Conservation (phyloP, 1,139 yeast species). For the Fermentozyma sake region DNA sequence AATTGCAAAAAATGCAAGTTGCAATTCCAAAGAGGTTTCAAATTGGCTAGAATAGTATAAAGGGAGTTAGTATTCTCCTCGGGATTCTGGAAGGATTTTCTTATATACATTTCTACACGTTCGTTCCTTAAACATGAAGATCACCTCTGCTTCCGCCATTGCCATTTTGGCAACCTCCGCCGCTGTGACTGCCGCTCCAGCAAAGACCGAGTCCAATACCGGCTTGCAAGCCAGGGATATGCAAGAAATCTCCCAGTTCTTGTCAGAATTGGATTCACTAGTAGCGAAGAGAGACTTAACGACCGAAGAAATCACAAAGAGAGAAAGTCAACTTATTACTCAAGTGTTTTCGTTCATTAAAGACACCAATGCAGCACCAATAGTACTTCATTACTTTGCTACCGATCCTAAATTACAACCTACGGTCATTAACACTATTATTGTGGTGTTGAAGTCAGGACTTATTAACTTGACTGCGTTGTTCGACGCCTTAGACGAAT, state of each 20-base stretch:
- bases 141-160: constrained; percentile 23
- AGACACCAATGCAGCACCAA: constrained; percentile 37
- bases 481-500: constrained; percentile 36
- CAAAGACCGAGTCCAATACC: constrained; percentile 9
- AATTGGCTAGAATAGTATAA: no score
- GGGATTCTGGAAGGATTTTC: no score
- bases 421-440: constrained; percentile 29
- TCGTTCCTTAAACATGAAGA: constrained; percentile 25
- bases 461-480: constrained; percentile 28
- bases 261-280: constrained; percentile 17
- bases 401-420: constrained; percentile 32
- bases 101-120: constrained; percentile 2
- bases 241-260: constrained; percentile 17
- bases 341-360: constrained; percentile 37
- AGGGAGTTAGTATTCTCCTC: no score
- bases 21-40: no score
- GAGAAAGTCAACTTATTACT: constrained; percentile 36
- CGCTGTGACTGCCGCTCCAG: constrained; percentile 27
- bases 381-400: constrained; percentile 33
- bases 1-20: no score
- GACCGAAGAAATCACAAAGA: constrained; percentile 16
- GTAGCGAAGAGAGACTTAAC: constrained; percentile 29
- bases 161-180: constrained; percentile 25
- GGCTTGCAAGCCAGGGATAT: constrained; percentile 9
- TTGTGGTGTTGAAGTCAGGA: constrained; percentile 31